phyloP scores from a whole-genome alignment of 225 moss, liverwort and hornwort genomes.

The Pleurozium schreberi region DNA sequence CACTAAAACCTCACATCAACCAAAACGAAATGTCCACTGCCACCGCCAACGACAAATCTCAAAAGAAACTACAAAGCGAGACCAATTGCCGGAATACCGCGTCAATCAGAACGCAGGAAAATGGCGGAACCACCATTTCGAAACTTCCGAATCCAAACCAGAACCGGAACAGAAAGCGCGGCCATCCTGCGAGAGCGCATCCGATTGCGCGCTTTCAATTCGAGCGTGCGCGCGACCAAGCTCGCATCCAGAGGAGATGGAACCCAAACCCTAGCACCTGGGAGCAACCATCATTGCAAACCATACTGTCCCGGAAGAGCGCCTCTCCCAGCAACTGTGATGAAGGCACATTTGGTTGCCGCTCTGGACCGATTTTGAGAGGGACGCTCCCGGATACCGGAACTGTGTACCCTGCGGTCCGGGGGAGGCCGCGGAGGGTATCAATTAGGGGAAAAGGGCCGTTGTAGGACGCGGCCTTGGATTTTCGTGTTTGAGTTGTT shows the following conservation, averaged over 20 bases:
- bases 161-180: not conserved
- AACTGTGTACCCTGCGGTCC: not conserved
- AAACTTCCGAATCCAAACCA: not conserved
- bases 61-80: not conserved
- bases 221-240: not conserved
- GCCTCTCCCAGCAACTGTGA: constrained; percentile 9
- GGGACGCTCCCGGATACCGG: not conserved
- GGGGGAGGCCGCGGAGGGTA: not conserved
- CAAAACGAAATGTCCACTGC: not conserved
- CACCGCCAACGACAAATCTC: not conserved
- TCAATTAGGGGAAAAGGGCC: not conserved
- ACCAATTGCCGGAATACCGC: not conserved
- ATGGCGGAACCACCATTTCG: not conserved
- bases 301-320: not conserved
- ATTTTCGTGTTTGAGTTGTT: not conserved
- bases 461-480: not conserved
- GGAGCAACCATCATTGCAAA: not conserved
- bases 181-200: not conserved
- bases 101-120: not conserved
- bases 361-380: not conserved
- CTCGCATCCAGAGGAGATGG: not conserved
- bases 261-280: constrained; percentile 17
- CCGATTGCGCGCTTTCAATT: not conserved
- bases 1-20: not conserved
- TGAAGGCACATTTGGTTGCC: not conserved